phyloP scores from a whole-genome alignment of 176 grass and related monocot species.

The Aegilops tauschii region DNA sequence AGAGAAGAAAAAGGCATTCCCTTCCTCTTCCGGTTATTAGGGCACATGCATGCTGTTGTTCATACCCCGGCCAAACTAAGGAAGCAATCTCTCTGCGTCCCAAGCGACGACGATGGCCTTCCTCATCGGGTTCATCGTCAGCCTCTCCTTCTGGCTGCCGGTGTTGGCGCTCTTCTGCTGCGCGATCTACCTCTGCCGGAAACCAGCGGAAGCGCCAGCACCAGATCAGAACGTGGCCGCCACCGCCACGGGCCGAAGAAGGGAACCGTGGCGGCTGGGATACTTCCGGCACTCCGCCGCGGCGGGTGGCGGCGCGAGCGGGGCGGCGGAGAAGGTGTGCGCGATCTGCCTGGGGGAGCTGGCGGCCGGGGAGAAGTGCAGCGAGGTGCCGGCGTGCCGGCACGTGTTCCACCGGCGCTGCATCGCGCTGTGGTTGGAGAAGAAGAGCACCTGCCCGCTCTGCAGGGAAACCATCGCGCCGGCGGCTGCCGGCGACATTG shows the following conservation, averaged over 20 bases:
- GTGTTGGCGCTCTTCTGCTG: background rate
- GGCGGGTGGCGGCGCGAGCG: background rate
- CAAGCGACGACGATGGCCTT: background rate
- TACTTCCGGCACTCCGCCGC: background rate
- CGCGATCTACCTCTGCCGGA: background rate
- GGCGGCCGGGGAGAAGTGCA: background rate
- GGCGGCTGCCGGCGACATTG: background rate
- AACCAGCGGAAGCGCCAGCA: background rate
- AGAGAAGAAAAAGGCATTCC: background rate
- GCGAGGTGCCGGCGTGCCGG: slow-evolving; percentile 38
- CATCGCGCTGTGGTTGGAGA: slow-evolving; percentile 32
- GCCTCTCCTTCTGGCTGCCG: background rate
- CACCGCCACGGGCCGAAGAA: background rate
- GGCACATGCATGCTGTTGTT: background rate
- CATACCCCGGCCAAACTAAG: background rate
- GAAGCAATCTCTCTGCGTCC: background rate
- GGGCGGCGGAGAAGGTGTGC: slow-evolving; percentile 5
- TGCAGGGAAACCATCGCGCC: slow-evolving; percentile 16
- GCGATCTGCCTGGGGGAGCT: slow-evolving; percentile 42
- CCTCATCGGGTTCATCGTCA: background rate
- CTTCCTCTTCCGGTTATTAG: background rate
- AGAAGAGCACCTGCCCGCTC: slow-evolving; percentile 35
- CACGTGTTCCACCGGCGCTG: slow-evolving; percentile 46
- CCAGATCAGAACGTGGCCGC: too few relatives aligned
- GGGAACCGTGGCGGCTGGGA: background rate